Base-by-base conservation (phyloP, 192 early-diverging fungal species). In the Geranomyces michiganensis region DNA sequence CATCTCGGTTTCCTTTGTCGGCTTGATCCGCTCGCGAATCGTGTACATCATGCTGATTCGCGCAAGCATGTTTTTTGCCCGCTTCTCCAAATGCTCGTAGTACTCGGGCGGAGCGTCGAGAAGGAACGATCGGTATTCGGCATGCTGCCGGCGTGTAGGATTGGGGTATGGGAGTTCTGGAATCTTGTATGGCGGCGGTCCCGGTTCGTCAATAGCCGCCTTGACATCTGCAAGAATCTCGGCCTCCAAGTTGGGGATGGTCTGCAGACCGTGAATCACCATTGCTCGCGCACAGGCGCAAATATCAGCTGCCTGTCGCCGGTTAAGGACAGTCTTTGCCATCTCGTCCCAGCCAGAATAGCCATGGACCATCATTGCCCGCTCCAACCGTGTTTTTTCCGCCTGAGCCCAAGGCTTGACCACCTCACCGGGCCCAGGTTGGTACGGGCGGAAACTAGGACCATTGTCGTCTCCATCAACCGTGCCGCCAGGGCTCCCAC, bases 41-140 rank as follows among this genome's bases (percentile, higher is more conserved):
- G 82, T 80, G 73, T 91, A 86, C 71, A 94, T 77, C 86, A 94
- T 81, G 64, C 90, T 87, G 19, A 94, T 81, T 32, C 93, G 81
- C 0, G 85, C 76, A 10, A 94, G 76, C 33, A 94, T 76, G 63
- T 92, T 93, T 44, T 86, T 85, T 36, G 85, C 82, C 48, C 48
- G 32, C 41, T 85, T 87, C 22, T 81, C 81, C 43, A 93, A 70
- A 75, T 91, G 89, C 19, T 94, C 91, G 29, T 81, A 75, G 62
- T 93, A 92, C 17, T 94, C 93, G 15, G 77, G 81, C 15, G 86
- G 82, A 1, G 92, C 89, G 36, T 93, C 87, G 1, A 88, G 33
- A 27, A 93, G 69, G 70, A 91, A 90, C 30, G 70, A 71, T n/a
- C 61, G 55, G 56, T 71, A 74, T 66, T 74, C 74, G 59, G 78